Base-by-base conservation (phyloP, 1,139 yeast genomes). In the Scheffersomyces cryptocercus region DNA sequence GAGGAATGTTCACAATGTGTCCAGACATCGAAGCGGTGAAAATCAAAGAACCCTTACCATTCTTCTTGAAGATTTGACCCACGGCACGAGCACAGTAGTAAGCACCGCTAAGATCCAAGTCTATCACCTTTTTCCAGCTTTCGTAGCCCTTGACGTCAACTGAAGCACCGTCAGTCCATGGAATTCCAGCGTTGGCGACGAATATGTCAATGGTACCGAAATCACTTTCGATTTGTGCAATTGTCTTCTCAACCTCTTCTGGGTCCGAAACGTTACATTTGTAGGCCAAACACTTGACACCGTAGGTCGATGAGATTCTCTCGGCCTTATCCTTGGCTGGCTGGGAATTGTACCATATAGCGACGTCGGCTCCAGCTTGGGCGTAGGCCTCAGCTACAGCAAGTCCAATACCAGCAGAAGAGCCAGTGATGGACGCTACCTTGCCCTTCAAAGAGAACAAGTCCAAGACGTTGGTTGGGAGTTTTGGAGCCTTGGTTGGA, bases 151-250 rank as follows among this genome's bases (percentile, higher is more conserved):
- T 53, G 28, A 47, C 57, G 16, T 60, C 61, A 30, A 53, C 35
- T 12, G 46, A 43, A 28, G 44, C 45, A 9, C 58, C 96, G 24
- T 81, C 79, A 31, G 83, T 77, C 96, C 96, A 89, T 28, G 95
- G 88, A 36, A 88, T 81, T 49, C 97, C 97, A 20, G 97, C 97
- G 64, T 89, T 89, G 58, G 96, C 95, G 28, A 89, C 95, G 61
- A 88, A 85, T 28, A 86, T 76, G 61, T 89, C 97, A 54, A 89
- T 84, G 48, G 82, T 81, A 33, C 82, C 82, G 62, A 90, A 89
- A 59, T 88, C 96, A 53, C 71, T 56, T 54, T 75, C 82, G 49
- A 84, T 85, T 58, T 79, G 79, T 31, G 64, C 62, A 43, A 88
- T 75, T 6, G 82, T 79, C 26, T 59, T 56, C 54, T 79, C 81